Evolutionary conservation across 1,284 basidiomycete species (phyloP), one percentile per base, ranked within the genome.

Genomic region (Ganoderma multipileum): DNA sequence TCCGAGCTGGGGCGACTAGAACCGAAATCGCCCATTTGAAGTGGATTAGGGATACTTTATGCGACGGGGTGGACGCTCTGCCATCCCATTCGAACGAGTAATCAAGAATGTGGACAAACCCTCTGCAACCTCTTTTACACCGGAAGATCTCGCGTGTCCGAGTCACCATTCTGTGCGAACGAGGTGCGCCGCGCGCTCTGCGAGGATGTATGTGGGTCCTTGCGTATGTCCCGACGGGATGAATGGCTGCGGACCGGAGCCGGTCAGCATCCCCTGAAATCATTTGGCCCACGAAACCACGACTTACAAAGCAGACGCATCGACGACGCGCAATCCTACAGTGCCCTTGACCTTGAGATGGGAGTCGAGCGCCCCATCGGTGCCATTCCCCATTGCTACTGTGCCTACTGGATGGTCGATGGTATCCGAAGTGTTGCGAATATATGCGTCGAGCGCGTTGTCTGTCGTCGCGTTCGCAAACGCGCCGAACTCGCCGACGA

Each of bases 351-450:
- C 69, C 33, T 39, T 50, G 36, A 71, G 47, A 30, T 68, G 42
- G 1, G 64, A 41, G 7, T 65, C 64, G 14, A 68, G 47, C 14
- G 64, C 67, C 1, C 59, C 68, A 20, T 52, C 33, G 20, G 9
- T 2, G 0, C 64, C 57, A 11, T 50, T 47, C 6, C 65, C 68
- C 77, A 80, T 78, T 3, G 72, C 62, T 6, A 74, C 76, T 12
- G 76, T 78, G 8, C 76, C 74, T 11, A 71, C 65, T 8, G 77
- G 75, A 63, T 80, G 79, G 54, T 74, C 71, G 41, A 78, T 67
- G 18, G 75, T 78, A 30, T 71, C 65, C 8, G 68, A 52, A 36
- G 72, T 65, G n/a, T 68, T 66, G 39, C 75, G 62, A 5, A 68
- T 69, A 38, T 70, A 76, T 2, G 52, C 70, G 4, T 69, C 66